Evolutionary conservation across 2,329 filamentous ascomycete species (phyloP).

Genomic region (Colletotrichum melonis): DNA sequence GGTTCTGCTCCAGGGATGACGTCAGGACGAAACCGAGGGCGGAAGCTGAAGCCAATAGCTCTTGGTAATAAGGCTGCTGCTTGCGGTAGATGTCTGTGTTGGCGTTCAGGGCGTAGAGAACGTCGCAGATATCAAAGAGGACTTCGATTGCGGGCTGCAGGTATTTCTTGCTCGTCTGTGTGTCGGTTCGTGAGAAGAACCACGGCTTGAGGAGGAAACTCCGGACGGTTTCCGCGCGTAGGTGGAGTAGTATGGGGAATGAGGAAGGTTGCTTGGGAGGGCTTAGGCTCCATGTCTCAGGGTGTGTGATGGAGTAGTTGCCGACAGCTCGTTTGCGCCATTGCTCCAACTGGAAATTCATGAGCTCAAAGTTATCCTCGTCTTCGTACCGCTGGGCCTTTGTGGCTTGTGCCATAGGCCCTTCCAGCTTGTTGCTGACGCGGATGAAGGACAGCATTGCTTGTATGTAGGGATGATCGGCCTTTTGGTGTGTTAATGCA

Average conservation of each 20-base stretch:
- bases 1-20: not conserved
- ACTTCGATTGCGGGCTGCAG: not conserved
- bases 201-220: not conserved
- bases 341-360: slow-evolving; percentile 42
- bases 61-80: slow-evolving; percentile 8
- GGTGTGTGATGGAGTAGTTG: not conserved
- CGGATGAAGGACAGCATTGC: slow-evolving; percentile 29
- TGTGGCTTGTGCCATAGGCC: slow-evolving; percentile 31
- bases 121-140: not conserved
- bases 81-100: slow-evolving; percentile 12
- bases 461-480: not conserved
- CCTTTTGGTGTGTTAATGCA: not conserved
- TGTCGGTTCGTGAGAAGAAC: not conserved
- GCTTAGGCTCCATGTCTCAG: not conserved
- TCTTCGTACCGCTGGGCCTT: slow-evolving; percentile 38
- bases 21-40: not conserved
- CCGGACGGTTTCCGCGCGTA: not conserved
- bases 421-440: slow-evolving; percentile 39
- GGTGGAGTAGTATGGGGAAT: not conserved
- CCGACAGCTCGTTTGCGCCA: slow-evolving; percentile 41
- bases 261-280: not conserved
- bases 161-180: not conserved
- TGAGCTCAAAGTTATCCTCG: slow-evolving; percentile 42
- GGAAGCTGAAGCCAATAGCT: not conserved
- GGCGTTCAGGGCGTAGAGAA: not conserved